phyloP scores from a whole-genome alignment of 108 stramenopile species.

The Nannochloropsis oceanica region DNA sequence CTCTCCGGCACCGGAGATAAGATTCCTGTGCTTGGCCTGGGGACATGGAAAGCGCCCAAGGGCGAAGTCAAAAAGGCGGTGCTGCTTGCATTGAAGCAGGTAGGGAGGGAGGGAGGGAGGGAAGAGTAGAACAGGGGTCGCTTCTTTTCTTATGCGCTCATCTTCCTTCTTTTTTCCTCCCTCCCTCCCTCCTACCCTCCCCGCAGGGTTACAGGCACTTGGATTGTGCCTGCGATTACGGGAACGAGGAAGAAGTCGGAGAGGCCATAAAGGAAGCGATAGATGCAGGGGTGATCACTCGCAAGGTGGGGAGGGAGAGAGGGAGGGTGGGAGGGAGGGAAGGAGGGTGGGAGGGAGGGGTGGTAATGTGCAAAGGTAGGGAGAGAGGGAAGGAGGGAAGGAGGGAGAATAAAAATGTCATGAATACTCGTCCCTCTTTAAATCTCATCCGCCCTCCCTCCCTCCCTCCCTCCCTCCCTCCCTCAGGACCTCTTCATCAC shows the following conservation, averaged over 20 bases:
- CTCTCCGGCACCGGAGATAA: background rate
- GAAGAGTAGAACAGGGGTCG: too few relatives aligned
- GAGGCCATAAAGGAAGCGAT: slow-evolving; percentile 45
- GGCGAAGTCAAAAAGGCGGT: background rate
- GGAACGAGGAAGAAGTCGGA: slow-evolving; percentile 73
- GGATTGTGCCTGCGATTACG: slow-evolving; percentile 89
- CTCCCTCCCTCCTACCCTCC: background rate
- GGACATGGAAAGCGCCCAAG: background rate
- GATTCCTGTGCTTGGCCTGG: background rate
- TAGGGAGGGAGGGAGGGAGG: too few relatives aligned
- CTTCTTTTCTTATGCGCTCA: background rate
- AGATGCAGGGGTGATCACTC: background rate
- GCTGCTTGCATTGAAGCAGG: background rate
- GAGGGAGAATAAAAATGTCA: too few relatives aligned
- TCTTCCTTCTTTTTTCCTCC: background rate
- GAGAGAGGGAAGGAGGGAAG: too few relatives aligned
- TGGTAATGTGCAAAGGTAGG: too few relatives aligned
- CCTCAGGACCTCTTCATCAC: too few relatives aligned
- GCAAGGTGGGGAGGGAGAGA: background rate
- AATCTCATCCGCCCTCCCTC: too few relatives aligned
- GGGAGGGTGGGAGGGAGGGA: background rate
- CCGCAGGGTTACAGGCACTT: slow-evolving; percentile 59
- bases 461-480: too few relatives aligned
- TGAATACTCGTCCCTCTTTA: too few relatives aligned
- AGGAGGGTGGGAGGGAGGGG: too few relatives aligned